These are phyloP conservation scores for Eucalyptus melliodora DNA, from an alignment of 345 rosid genomes.

Conservation along the genomic window DNA sequence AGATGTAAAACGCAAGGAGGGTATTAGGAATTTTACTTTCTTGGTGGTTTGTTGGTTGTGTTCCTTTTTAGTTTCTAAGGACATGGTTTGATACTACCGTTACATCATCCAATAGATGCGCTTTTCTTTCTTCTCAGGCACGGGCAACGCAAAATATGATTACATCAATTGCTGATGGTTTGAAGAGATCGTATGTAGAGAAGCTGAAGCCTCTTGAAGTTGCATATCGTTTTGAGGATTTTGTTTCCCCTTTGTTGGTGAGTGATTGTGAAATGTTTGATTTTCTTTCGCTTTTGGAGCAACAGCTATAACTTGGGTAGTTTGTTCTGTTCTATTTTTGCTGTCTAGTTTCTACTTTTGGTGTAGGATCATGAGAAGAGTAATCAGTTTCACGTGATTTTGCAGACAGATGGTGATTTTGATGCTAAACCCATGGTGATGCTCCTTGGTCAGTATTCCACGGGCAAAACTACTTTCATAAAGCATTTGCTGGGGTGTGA, in stretches of 20 bases:
- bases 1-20: not conserved
- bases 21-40: not conserved
- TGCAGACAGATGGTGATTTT: constrained; percentile 63
- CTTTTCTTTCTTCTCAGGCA: not conserved
- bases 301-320: not conserved
- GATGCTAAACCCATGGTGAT: constrained; percentile 96
- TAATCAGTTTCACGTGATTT: not conserved
- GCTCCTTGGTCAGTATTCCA: constrained; percentile 94
- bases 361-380: not conserved
- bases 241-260: constrained; percentile 70
- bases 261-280: not conserved
- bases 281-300: not conserved
- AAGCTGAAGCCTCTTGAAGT: constrained; percentile 85
- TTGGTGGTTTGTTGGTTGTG: not conserved
- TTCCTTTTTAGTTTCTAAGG: not conserved
- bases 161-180: constrained; percentile 80
- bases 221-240: constrained; percentile 74
- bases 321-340: not conserved
- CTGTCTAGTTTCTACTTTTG: not conserved
- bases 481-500: constrained; percentile 72
- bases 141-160: constrained; percentile 40
- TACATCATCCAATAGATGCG: not conserved
- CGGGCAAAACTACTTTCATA: constrained; percentile 89
- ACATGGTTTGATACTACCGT: not conserved
- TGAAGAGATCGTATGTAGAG: constrained; percentile 70